Conservation (phyloP, 192 early-diverging fungal genomes). For the Geosiphon pyriformis region DNA sequence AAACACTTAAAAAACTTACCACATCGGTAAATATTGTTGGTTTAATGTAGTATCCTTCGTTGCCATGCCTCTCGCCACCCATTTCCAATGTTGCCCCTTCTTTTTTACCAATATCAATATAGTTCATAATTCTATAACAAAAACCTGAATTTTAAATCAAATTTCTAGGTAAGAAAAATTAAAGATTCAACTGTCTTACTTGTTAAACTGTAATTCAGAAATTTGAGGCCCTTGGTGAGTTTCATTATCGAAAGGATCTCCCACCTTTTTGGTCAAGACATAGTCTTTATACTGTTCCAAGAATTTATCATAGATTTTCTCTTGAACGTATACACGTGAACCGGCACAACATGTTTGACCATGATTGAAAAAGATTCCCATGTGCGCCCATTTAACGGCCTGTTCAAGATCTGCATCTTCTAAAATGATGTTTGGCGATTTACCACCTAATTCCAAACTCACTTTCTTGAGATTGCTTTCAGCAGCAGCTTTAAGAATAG, state of each 20-base stretch:
- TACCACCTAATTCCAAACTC: constrained; percentile 82
- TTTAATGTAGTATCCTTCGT: constrained; percentile 70
- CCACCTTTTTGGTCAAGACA: constrained; percentile 51
- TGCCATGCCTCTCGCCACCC: constrained; percentile 56
- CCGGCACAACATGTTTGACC: constrained; percentile 79
- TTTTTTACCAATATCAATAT: constrained; percentile 55
- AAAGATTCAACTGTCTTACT: too few species aligned
- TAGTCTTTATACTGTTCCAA: constrained; percentile 52
- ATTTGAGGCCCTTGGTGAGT: constrained; percentile 72
- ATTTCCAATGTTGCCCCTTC: constrained; percentile 50
- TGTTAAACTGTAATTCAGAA: constrained; percentile 55
- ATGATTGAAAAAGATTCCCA: constrained; percentile 71
- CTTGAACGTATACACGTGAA: constrained; percentile 73
- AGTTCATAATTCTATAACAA: constrained; percentile 39
- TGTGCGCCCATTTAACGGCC: constrained; percentile 59
- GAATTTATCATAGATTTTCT: constrained; percentile 62
- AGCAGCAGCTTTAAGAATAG: constrained; percentile 54
- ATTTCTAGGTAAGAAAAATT: too few species aligned
- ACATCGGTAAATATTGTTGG: constrained; percentile 73
- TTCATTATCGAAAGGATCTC: constrained; percentile 56
- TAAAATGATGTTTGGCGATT: constrained; percentile 77
- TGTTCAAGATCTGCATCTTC: constrained; percentile 69
- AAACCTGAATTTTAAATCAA: not conserved
- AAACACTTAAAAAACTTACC: not conserved
- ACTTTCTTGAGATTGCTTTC: constrained; percentile 66